Evolutionary conservation across 2,329 filamentous ascomycete species (phyloP).

Genomic region (Chlorencoelia australis): DNA sequence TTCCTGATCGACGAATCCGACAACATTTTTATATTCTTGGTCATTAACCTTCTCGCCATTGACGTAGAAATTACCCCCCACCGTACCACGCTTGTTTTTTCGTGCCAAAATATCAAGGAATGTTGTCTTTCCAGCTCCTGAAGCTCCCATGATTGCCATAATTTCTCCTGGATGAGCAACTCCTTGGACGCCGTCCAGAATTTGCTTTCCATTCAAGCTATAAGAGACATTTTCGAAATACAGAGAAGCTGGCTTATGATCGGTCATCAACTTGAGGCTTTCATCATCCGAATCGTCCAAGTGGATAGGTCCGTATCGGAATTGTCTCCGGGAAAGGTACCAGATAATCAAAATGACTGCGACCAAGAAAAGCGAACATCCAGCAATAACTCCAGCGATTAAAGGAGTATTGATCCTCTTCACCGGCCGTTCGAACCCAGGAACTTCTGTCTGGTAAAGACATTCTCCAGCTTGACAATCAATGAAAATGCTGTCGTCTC

Average conservation of each 20-base stretch:
- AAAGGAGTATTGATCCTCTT: conserved; percentile 96
- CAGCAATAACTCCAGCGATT: conserved; percentile 87
- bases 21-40: conserved; percentile 77
- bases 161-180: conserved; percentile 92
- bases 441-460: conserved; percentile 83
- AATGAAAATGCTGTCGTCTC: conserved; percentile 79
- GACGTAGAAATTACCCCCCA: conserved; percentile 75
- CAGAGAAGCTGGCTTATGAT: conserved; percentile 83
- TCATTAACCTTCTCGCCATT: conserved; percentile 87
- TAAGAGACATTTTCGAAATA: conserved; percentile 87
- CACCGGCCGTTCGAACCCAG: conserved; percentile 77
- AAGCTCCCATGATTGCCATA: conserved; percentile 96
- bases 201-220: conserved; percentile 75
- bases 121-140: conserved; percentile 92
- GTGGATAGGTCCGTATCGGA: conserved; percentile 62
- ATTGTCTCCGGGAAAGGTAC: conserved; percentile 73
- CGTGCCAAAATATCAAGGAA: conserved; percentile 92
- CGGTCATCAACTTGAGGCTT: conserved; percentile 72
- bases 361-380: conserved; percentile 78
- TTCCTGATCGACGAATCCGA: conserved; percentile 97
- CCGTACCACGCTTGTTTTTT: conserved; percentile 85
- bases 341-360: conserved; percentile 73
- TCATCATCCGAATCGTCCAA: conserved; percentile 89
- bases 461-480: conserved; percentile 83
- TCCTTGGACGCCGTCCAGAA: conserved; percentile 70